Evolutionary conservation across 2,329 filamentous ascomycete species (phyloP).

Genomic region (Colletotrichum musicola): DNA sequence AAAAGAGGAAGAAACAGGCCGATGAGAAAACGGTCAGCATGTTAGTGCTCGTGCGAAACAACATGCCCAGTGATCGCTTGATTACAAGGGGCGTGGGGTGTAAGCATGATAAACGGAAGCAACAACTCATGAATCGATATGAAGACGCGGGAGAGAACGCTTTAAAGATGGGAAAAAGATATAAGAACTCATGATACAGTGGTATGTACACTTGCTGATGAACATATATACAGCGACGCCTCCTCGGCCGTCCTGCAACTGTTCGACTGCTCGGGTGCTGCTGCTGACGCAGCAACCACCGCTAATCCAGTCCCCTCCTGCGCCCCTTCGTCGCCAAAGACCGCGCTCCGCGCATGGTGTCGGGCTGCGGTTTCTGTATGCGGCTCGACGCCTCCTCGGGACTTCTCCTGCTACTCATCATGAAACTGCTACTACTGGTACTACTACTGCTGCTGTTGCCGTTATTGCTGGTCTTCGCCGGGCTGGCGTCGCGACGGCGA

Average conservation of each 20-base stretch:
- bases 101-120: not conserved
- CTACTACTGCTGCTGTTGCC: no score
- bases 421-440: conserved; percentile 45
- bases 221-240: conserved; percentile 54
- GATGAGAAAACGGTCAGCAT: not conserved
- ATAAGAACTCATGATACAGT: conserved; percentile 37
- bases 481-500: conserved; percentile 49
- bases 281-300: conserved; percentile 7
- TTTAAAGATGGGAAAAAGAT: not conserved
- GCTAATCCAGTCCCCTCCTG: conserved; percentile 56
- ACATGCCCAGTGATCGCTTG: conserved; percentile 21
- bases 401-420: conserved; percentile 58
- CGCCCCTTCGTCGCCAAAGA: conserved; percentile 55
- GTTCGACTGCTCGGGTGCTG: no score
- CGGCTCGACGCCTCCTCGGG: conserved; percentile 60
- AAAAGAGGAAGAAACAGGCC: not conserved
- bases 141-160: no score
- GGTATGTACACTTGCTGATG: conserved; percentile 46
- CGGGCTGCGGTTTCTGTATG: conserved; percentile 61
- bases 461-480: conserved; percentile 44
- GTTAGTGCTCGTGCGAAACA: not conserved
- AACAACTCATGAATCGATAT: conserved; percentile 16
- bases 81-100: not conserved
- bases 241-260: conserved; percentile 44
- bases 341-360: conserved; percentile 54